A percentile compares a stretch with the other conserved stretches of the same genome.
These are phyloP conservation scores for Monosporozyma yasuniensis DNA, from an alignment of 805 yeast genomes.

Conservation along the genomic window DNA sequence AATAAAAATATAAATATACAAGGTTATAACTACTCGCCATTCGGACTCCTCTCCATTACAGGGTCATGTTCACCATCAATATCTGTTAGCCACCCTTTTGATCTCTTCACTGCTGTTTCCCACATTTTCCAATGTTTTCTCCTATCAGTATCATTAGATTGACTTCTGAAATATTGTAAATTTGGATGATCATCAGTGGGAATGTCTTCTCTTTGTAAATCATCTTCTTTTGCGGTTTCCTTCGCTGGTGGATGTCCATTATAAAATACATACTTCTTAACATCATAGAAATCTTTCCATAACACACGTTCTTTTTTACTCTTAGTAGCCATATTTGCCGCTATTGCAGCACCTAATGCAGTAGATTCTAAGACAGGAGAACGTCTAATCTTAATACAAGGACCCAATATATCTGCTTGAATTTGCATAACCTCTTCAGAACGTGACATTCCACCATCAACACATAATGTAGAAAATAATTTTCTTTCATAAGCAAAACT, in stretches of 20 bases:
- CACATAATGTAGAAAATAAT: slow-evolving; percentile 52
- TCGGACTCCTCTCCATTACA: not conserved
- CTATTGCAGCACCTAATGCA: slow-evolving; percentile 93
- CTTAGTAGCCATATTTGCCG: slow-evolving; percentile 64
- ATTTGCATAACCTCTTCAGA: slow-evolving; percentile 89
- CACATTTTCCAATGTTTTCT: slow-evolving; percentile 67
- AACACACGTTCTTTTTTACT: slow-evolving; percentile 47
- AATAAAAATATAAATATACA: no score
- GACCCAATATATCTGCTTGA: slow-evolving; percentile 87
- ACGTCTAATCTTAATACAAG: slow-evolving; percentile 70
- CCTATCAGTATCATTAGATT: slow-evolving; percentile 45
- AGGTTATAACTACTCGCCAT: not conserved
- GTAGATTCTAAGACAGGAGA: slow-evolving; percentile 85
- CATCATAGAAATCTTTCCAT: slow-evolving; percentile 72
- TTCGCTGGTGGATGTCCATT: slow-evolving; percentile 47
- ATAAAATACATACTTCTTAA: slow-evolving; percentile 82
- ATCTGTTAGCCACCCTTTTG: slow-evolving; percentile 63
- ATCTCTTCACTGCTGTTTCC: slow-evolving; percentile 78
- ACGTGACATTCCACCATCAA: slow-evolving; percentile 93
- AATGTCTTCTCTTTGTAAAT: slow-evolving; percentile 10
- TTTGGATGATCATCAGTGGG: slow-evolving; percentile 15
- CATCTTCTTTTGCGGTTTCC: slow-evolving; percentile 9
- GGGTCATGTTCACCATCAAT: slow-evolving; percentile 3
- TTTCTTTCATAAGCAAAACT: slow-evolving; percentile 35
- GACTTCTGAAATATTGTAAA: slow-evolving; percentile 31